Conservation (phyloP, 148 eudicot species). For the Gaultheria prostrata region DNA sequence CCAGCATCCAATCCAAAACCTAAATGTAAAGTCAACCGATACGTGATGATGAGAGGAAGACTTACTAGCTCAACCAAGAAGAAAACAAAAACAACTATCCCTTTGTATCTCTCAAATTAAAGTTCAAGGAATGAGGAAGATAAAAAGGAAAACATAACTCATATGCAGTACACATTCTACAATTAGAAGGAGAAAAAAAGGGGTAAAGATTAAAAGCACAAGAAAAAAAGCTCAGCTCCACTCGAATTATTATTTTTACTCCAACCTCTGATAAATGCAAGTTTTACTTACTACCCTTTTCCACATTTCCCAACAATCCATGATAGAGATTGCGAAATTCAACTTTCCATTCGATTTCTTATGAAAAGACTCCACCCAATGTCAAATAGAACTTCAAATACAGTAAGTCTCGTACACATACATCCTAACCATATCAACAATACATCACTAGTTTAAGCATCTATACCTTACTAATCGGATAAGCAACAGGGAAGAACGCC, state of each 20-base stretch:
- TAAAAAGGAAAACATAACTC: neutral
- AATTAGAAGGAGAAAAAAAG: neutral
- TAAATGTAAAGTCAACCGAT: slow-evolving; percentile 17
- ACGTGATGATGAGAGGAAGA: neutral
- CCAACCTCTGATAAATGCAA: neutral
- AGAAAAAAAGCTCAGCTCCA: slow-evolving; percentile 3
- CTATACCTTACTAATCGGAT: slow-evolving; percentile 94
- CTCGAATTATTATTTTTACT: neutral
- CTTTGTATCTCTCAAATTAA: neutral
- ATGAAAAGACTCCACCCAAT: neutral
- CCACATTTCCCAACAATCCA: neutral
- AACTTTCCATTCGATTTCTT: neutral
- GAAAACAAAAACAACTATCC: neutral
- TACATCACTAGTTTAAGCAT: neutral
- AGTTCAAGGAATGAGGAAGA: neutral
- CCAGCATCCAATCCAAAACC: slow-evolving; percentile 97
- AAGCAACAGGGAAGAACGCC: slow-evolving; percentile 78
- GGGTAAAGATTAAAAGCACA: neutral
- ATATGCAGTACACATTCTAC: neutral
- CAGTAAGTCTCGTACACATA: neutral
- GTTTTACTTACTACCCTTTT: neutral
- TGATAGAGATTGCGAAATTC: neutral
- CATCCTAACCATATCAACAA: neutral
- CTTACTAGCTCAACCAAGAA: neutral
- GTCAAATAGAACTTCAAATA: neutral